Conservation (phyloP, 768 basidiomycete species). For the Nidularia sp. region DNA sequence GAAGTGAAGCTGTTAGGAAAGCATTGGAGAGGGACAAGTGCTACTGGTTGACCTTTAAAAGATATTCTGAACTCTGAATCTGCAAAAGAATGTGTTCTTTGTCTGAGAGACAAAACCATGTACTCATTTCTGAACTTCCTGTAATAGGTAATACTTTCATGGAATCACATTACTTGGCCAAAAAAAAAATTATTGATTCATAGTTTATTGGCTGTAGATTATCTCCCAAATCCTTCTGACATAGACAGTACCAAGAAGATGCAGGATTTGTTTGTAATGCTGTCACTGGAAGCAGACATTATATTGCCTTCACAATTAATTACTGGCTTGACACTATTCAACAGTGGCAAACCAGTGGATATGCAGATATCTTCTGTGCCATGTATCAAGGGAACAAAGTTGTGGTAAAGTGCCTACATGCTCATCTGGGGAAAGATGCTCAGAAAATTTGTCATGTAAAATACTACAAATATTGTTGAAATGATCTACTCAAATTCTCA, state of each 20-base stretch:
- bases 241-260: conserved; percentile 7
- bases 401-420: conserved; percentile 20
- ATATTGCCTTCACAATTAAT: conserved; percentile 19
- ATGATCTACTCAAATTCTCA: background rate
- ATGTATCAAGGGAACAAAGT: conserved; percentile 14
- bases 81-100: too few species aligned
- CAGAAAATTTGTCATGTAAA: conserved; percentile 12
- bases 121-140: too few species aligned
- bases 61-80: too few species aligned
- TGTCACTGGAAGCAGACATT: conserved; percentile 14
- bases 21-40: too few species aligned
- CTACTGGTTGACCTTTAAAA: too few species aligned
- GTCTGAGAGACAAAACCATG: too few species aligned
- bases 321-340: conserved; percentile 10
- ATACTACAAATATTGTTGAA: background rate
- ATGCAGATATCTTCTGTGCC: conserved; percentile 22
- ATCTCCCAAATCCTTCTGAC: background rate
- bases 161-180: too few species aligned
- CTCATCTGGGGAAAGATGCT: conserved; percentile 9
- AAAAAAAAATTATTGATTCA: too few species aligned
- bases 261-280: conserved; percentile 14
- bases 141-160: too few species aligned
- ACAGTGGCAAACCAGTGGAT: conserved; percentile 14
- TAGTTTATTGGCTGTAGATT: background rate
- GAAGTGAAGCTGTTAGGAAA: too few species aligned